Base-by-base conservation (phyloP, 192 early-diverging fungal genomes). In the Geranomyces michiganensis region DNA sequence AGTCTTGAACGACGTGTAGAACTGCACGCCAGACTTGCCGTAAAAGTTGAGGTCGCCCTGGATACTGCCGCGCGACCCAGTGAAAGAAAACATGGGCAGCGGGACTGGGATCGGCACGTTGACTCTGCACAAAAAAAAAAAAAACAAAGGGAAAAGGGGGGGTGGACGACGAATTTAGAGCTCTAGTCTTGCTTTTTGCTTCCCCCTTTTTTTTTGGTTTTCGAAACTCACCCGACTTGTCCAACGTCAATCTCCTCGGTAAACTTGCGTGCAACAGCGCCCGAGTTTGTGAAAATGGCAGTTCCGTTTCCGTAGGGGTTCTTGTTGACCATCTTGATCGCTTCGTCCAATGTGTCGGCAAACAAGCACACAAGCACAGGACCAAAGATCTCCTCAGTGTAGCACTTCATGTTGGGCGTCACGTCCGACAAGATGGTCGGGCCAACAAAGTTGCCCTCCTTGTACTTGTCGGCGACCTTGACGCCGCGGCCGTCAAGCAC, bases 1-100 rank as follows among this genome's bases (percentile, higher is more conserved):
- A 6, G 96, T 96, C 89, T 98, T 98, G 77, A 86, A 87, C 76
- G 90, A 88, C 45, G 96, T 97, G 79, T 93, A 97, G 76, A 98
- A 98, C 77, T 80, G 74, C 24, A 85, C 78, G 22, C 84, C 84
- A 26, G 55, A 73, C 71, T 85, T 82, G 31, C 85, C 85, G 69
- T 85, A 98, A 73, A 98, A 98, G 88, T 98, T 97, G 45, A 95
- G 77, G 71, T 98, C 96, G 55, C 96, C 96, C 68, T 88, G 80
- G 68, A 98, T 97, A 65, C 92, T 93, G 27, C 88, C 96, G 65
- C 92, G 84, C 62, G 85, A 89, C 0, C 95, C 96, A 17, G 96
- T 98, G 83, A 96, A 96, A 56, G 92, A 92, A 83, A 98, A 98
- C 89, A 95, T 94, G 65, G 96, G 96, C 69, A 98, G 81, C 7